Conservation (phyloP, 352 stramenopile genomes). For the Aphanomyces astaci region DNA sequence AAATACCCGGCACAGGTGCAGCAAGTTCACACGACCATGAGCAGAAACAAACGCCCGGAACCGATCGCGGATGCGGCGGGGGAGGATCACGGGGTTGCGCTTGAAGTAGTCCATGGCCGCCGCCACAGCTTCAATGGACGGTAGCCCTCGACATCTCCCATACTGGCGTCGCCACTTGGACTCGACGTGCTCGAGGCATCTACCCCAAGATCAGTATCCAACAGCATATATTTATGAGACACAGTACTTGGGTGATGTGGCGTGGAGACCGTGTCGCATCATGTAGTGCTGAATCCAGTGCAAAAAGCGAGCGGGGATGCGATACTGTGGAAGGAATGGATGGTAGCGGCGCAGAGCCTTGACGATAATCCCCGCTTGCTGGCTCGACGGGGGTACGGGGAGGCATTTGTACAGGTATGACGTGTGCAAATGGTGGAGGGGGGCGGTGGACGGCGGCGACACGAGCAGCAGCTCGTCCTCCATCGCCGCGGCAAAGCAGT, state of each 20-base stretch:
- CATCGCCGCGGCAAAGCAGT: background rate
- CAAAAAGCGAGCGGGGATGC: conserved; percentile 2
- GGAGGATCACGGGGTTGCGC: background rate
- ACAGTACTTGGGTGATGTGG: background rate
- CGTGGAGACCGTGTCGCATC: background rate
- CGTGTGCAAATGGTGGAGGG: background rate
- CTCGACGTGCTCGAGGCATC: background rate
- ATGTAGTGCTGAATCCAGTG: conserved; percentile 18
- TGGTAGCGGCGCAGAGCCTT: background rate
- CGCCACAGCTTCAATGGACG: background rate
- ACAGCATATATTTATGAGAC: background rate
- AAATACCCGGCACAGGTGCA: background rate
- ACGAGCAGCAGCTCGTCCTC: conserved; percentile 1
- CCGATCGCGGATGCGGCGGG: background rate
- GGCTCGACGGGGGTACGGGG: background rate
- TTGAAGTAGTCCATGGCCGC: conserved; percentile 6
- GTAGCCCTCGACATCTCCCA: conserved; percentile 2
- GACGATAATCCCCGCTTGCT: background rate
- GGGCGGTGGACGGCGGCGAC: background rate
- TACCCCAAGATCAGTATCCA: background rate
- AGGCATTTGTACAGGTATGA: background rate
- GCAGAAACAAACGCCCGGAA: background rate
- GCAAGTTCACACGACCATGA: background rate
- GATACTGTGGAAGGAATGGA: background rate
- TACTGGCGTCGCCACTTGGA: background rate